These are phyloP conservation scores for Saturnispora zaruensis DNA, from an alignment of 805 yeast genomes.

Conservation along the genomic window DNA sequence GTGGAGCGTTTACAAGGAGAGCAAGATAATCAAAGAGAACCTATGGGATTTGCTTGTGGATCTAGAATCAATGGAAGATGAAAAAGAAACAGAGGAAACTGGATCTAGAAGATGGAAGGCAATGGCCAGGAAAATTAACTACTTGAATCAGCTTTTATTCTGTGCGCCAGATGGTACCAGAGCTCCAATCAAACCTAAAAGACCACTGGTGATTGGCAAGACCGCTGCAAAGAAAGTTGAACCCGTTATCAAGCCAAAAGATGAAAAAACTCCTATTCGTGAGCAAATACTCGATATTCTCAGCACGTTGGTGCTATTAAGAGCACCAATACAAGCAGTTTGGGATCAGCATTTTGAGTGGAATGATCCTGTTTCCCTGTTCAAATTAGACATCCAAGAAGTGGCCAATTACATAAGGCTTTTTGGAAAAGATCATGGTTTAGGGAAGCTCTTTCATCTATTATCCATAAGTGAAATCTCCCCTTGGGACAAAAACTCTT, in stretches of 20 bases:
- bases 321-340: slow-evolving; percentile 50
- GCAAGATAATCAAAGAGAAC: slow-evolving; percentile 36
- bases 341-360: slow-evolving; percentile 75
- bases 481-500: slow-evolving; percentile 38
- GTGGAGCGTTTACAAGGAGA: slow-evolving; percentile 41
- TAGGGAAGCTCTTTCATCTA: slow-evolving; percentile 51
- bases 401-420: slow-evolving; percentile 43
- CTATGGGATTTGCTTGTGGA: slow-evolving; percentile 52
- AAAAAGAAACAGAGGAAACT: slow-evolving; percentile 28
- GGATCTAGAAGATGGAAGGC: slow-evolving; percentile 47
- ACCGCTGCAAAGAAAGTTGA: neutral
- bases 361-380: slow-evolving; percentile 45
- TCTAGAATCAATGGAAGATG: slow-evolving; percentile 24
- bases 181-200: neutral
- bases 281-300: slow-evolving; percentile 45
- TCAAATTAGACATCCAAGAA: slow-evolving; percentile 38
- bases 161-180: slow-evolving; percentile 9
- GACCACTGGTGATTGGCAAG: neutral
- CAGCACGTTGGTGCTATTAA: slow-evolving; percentile 65
- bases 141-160: slow-evolving; percentile 28
- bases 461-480: slow-evolving; percentile 62
- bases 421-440: slow-evolving; percentile 48
- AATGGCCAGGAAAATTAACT: slow-evolving; percentile 41
- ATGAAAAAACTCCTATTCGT: slow-evolving; percentile 31
- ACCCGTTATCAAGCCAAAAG: slow-evolving; percentile 33